A percentile compares a stretch with the other conserved stretches of the same genome.
phyloP scores from a whole-genome alignment of 1,284 basidiomycete species.

The Ganoderma leucocontextum region DNA sequence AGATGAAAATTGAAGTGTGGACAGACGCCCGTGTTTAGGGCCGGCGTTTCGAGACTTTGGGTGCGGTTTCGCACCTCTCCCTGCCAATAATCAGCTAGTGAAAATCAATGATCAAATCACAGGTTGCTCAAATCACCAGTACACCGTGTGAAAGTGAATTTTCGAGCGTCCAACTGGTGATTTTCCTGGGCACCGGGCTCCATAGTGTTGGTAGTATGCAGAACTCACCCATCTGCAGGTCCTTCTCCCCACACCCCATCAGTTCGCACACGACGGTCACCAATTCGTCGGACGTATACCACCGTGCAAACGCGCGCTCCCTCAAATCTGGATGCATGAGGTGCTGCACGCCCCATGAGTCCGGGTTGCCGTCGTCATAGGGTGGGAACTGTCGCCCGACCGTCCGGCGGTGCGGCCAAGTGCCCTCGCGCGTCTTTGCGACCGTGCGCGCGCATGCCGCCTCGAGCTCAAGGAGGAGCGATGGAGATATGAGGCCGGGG shows the following conservation, averaged over 20 bases:
- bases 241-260: slow-evolving; percentile 62
- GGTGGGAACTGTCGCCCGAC: slow-evolving; percentile 89
- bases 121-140: too few relatives aligned
- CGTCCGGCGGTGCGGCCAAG: slow-evolving; percentile 75
- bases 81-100: too few relatives aligned
- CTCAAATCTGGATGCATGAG: slow-evolving; percentile 79
- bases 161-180: too few relatives aligned
- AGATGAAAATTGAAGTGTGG: too few relatives aligned
- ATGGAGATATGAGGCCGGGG: slow-evolving; percentile 61
- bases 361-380: slow-evolving; percentile 62
- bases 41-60: too few relatives aligned
- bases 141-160: too few relatives aligned
- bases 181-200: too few relatives aligned
- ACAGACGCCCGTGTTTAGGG: too few relatives aligned
- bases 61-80: too few relatives aligned
- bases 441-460: slow-evolving; percentile 63
- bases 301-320: slow-evolving; percentile 66
- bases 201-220: not conserved
- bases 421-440: slow-evolving; percentile 63
- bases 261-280: slow-evolving; percentile 58
- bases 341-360: slow-evolving; percentile 86
- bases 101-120: too few relatives aligned
- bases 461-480: slow-evolving; percentile 52
- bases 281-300: slow-evolving; percentile 73
- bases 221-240: slow-evolving; percentile 76